Base-by-base conservation (phyloP, 2,329 filamentous ascomycete species). In the Ceratocystis harringtonii region DNA sequence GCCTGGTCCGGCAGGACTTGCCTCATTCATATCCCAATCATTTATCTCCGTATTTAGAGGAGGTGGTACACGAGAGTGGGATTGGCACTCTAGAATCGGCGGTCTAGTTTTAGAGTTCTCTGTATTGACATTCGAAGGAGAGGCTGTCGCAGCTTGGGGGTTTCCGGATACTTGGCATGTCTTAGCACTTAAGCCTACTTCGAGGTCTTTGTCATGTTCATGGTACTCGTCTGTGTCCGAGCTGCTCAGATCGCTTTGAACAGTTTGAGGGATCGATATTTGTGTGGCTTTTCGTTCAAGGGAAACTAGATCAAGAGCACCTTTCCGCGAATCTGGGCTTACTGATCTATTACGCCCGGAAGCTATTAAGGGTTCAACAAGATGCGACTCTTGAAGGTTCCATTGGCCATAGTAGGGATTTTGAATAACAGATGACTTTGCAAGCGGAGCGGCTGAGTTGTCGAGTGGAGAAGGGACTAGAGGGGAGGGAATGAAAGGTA, bases 341-440 rank as follows among this genome's bases (percentile, higher is more conserved):
- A 58, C 58, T 25, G 63, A 65, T 19, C 66, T 43, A 25, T 63
- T 61, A 25, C 63, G 62, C 28, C 43, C 45, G 22, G 43, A 17
- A 19, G 45, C 32, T 12, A 64, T 61, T 5, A 67, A 41, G 4
- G 66, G 66, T 36, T 67, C 66, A 3, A 60, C 48, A 3, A 67
- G 45, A n/a, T 62, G 62, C 8, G 66, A 67, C 63, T 67, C 66
- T 19, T 63, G 57, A 30, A 63, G 58, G 22, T 63, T n/a, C 66
- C 66, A 65, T 6, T 62, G 25, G 43, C 61, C 61, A 28, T 50
- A 28, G 25, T 50, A 62, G 43, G 30, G 25, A 32, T 57, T 25
- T 17, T 57, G 52, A 17, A 32, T 57, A 17, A 22, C 52, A 1
- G 52, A 12, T 17, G 52, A 12, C 8, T 57, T 57, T 4, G 28